Evolutionary conservation across 2,329 filamentous ascomycete genomes (phyloP).

Genomic region (Aspergillus quadrilineatus): DNA sequence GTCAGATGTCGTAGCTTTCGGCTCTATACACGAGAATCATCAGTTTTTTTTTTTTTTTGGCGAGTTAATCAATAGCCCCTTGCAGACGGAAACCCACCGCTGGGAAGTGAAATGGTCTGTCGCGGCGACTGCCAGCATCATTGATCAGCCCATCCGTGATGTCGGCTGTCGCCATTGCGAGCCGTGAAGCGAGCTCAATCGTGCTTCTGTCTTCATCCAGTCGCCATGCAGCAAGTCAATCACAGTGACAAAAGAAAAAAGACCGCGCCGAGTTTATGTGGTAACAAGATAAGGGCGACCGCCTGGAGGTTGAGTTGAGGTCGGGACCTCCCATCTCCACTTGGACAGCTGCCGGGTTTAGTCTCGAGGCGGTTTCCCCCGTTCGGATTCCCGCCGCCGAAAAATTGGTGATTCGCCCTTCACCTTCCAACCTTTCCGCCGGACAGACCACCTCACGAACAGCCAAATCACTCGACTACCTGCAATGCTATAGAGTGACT

Average conservation of each 20-base stretch:
- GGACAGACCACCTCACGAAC: slow-evolving; percentile 13
- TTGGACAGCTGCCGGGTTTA: slow-evolving; percentile 1
- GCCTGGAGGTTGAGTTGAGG: not conserved
- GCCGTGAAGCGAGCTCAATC: slow-evolving; percentile 17
- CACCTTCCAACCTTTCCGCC: slow-evolving; percentile 16
- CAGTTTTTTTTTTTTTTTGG: slow-evolving; percentile 13
- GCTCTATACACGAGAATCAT: slow-evolving; percentile 56
- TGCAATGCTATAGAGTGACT: slow-evolving; percentile 23
- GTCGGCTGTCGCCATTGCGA: slow-evolving; percentile 24
- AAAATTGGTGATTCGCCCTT: slow-evolving; percentile 36
- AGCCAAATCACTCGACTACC: slow-evolving; percentile 6
- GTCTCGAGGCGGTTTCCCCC: slow-evolving; percentile 17
- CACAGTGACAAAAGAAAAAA: not conserved
- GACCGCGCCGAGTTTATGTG: not conserved
- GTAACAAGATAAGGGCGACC: not conserved
- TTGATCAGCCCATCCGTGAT: slow-evolving; percentile 20
- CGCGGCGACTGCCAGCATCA: slow-evolving; percentile 38
- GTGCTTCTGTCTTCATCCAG: slow-evolving; percentile 10
- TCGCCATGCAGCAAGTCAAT: slow-evolving; percentile 20
- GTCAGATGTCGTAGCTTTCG: slow-evolving; percentile 84
- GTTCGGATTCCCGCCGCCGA: slow-evolving; percentile 28
- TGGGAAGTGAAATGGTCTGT: slow-evolving; percentile 53
- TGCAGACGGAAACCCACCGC: slow-evolving; percentile 39
- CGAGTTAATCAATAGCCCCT: not conserved
- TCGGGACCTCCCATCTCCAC: not conserved